Base-by-base conservation (phyloP, 2,329 filamentous ascomycete genomes). In the Zymoseptoria brevis region DNA sequence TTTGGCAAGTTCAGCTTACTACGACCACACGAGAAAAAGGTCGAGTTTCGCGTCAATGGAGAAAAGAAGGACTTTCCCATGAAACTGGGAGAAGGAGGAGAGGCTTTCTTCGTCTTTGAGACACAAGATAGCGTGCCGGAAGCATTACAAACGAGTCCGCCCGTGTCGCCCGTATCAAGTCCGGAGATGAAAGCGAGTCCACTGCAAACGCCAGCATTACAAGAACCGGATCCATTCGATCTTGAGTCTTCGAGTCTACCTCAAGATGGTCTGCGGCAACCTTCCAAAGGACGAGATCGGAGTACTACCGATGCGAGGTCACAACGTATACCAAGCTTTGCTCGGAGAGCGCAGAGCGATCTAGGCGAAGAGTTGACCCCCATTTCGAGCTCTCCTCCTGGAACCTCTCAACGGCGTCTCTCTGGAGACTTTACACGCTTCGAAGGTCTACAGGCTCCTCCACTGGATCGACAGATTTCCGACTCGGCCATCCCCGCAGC, bases 41-140 rank as follows among this genome's bases (percentile, higher is more conserved):
- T 99, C 70, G 92, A 97, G 76, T 99, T 99, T 77, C 84, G 83
- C 68, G 92, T 99, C 81, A 99, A 99, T 80, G 88, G 89, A 70
- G 78, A 83, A 62, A 95, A 94, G 76, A 91, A 96, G 74, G 82
- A 94, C 66, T 96, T 96, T 79, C 86, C 94, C 53, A 99, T 99
- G 94, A 99, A 99, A 77, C 82, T 99, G 19, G 94, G 94, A 51
- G 94, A 99, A 73, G 94, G 90, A 56, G 94, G 94, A 65, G 94
- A 99, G 78, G 94, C 94, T 24, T 99, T 99, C 77, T 99, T 99
- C 75, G 91, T 99, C 64, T 97, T 99, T 71, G 91, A 97, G 77
- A 99, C 94, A 8, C 88, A 87, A 56, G 90, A 93, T 67, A 87
- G 85, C 69, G 94, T 99, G 60, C 94, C 94, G n/a, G 88, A 89